Conservation (phyloP, 352 stramenopile species). For the Phytopythium sindhum region DNA sequence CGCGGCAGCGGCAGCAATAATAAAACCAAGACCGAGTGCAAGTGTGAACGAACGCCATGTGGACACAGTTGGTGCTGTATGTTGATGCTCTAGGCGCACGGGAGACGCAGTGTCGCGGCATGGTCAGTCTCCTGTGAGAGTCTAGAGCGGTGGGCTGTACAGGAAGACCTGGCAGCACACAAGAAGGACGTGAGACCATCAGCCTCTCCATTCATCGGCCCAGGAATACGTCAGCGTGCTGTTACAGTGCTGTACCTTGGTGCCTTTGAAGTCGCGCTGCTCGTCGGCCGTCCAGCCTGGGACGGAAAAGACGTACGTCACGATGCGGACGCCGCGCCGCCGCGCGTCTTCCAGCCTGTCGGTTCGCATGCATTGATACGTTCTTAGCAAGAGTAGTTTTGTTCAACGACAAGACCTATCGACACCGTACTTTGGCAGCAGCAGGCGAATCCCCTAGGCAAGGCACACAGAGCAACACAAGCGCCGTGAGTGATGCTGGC, state of each 20-base stretch:
- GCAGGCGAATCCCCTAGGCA: conserved; percentile 56
- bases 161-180: conserved; percentile 46
- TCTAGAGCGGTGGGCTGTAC: conserved; percentile 23
- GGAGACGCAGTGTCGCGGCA: background rate
- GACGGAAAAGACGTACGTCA: conserved; percentile 83
- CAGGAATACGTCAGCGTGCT: too few species aligned
- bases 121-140: background rate
- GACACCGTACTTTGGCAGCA: conserved; percentile 58
- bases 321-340: conserved; percentile 54
- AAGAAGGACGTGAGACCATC: background rate
- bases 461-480: background rate
- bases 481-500: background rate
- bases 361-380: background rate
- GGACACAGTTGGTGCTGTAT: background rate
- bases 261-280: conserved; percentile 77
- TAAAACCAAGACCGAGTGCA: background rate
- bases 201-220: background rate
- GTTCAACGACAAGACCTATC: background rate
- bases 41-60: background rate
- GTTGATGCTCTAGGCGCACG: background rate
- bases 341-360: conserved; percentile 67
- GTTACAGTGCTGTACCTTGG: conserved; percentile 45
- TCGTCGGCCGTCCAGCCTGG: conserved; percentile 58
- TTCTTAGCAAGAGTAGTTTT: too few species aligned
- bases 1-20: background rate